Evolutionary conservation across 306 rosid genomes (phyloP).

Genomic region (Delonix regia): DNA sequence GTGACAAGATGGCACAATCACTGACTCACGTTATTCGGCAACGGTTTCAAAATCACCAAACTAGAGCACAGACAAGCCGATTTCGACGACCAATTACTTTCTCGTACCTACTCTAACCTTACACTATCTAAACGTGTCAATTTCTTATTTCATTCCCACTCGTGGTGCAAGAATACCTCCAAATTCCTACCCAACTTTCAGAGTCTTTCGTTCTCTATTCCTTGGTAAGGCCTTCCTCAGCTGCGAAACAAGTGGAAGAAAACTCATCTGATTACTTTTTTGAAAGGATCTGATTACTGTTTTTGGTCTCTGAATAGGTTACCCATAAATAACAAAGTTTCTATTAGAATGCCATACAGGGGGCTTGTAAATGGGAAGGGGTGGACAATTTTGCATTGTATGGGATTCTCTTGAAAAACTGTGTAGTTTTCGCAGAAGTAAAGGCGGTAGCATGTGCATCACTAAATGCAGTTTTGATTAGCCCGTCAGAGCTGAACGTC

Average conservation of each 20-base stretch:
- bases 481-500: slow-evolving; percentile 38
- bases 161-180: neutral
- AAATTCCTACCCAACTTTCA: slow-evolving; percentile 36
- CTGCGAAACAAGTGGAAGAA: neutral
- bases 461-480: slow-evolving; percentile 33
- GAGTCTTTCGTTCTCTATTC: slow-evolving; percentile 7
- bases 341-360: neutral
- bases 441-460: slow-evolving; percentile 50
- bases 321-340: neutral
- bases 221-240: neutral
- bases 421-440: no score
- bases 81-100: slow-evolving; percentile 37
- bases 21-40: slow-evolving; percentile 53
- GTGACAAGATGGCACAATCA: slow-evolving; percentile 35
- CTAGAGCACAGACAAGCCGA: slow-evolving; percentile 37
- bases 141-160: neutral
- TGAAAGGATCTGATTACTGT: no score
- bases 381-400: slow-evolving; percentile 18
- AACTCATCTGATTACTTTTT: neutral
- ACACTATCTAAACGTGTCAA: neutral
- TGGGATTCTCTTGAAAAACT: slow-evolving; percentile 10
- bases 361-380: neutral
- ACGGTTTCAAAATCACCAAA: slow-evolving; percentile 49
- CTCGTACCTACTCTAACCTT: neutral
- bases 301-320: neutral